phyloP scores from a whole-genome alignment of 345 rosid species.

The Lepidium aucheri region DNA sequence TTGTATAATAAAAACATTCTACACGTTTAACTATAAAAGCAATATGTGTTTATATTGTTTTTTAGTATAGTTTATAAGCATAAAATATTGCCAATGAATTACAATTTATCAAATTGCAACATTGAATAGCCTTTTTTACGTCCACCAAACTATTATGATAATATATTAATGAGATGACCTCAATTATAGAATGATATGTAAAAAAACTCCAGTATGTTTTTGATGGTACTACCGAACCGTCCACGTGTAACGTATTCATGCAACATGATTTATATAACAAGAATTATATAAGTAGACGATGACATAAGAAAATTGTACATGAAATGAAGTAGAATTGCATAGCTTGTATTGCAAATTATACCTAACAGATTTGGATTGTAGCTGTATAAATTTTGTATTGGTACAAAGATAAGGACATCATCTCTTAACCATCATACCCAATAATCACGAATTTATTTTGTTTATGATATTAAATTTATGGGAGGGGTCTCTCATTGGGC shows the following conservation, averaged over 20 bases:
- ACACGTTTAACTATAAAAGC: background rate
- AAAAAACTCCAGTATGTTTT: background rate
- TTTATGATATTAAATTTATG: background rate
- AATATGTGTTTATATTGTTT: background rate
- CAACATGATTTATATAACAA: background rate
- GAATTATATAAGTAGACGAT: background rate
- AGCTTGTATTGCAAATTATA: slow-evolving; percentile 17
- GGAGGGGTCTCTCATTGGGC: background rate
- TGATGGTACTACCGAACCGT: background rate
- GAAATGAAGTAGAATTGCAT: slow-evolving; percentile 9
- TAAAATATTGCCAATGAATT: background rate
- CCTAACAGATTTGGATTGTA: slow-evolving; percentile 15
- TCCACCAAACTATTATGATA: background rate
- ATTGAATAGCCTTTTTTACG: background rate
- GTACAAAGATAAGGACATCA: slow-evolving; percentile 21
- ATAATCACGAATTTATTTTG: background rate
- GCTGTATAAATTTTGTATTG: slow-evolving; percentile 11
- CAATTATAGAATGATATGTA: too few relatives aligned
- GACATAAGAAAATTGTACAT: background rate
- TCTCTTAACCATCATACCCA: background rate
- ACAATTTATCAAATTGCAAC: background rate
- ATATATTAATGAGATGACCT: background rate
- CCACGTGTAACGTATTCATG: background rate
- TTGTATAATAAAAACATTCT: background rate
- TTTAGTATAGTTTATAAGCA: too few relatives aligned